These are phyloP conservation scores for Vigna angularis DNA, from an alignment of 306 rosid species.

Conservation along the genomic window DNA sequence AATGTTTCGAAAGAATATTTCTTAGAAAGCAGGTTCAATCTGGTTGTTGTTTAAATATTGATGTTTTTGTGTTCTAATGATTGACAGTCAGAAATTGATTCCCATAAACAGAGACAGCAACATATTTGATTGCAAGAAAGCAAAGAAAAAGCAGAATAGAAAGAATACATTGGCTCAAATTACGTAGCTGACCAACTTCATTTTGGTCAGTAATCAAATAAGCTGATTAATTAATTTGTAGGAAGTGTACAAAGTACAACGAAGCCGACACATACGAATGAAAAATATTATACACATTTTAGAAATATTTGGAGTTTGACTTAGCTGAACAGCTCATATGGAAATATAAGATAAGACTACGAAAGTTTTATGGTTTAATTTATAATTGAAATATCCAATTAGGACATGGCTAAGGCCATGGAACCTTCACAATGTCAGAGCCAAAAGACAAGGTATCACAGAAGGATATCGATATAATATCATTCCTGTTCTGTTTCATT, in stretches of 20 bases:
- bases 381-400: conserved; percentile 47
- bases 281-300: conserved; percentile 41
- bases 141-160: conserved; percentile 19
- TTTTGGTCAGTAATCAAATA: conserved; percentile 37
- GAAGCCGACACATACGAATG: conserved; percentile 61
- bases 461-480: conserved; percentile 45
- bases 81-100: conserved; percentile 59
- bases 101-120: conserved; percentile 45
- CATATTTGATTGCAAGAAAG: conserved; percentile 33
- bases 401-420: conserved; percentile 63
- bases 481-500: conserved; percentile 1
- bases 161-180: conserved; percentile 37
- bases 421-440: conserved; percentile 65
- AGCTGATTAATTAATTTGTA: conserved; percentile 1
- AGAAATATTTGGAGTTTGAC: conserved; percentile 62
- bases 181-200: conserved; percentile 41
- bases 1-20: background rate
- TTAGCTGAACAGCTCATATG: conserved; percentile 70
- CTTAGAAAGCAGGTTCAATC: conserved; percentile 24
- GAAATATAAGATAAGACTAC: conserved; percentile 57
- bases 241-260: conserved; percentile 51
- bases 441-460: conserved; percentile 62
- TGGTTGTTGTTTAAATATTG: conserved; percentile 36
- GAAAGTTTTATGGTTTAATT: conserved; percentile 24
- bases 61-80: conserved; percentile 53